Conservation (phyloP, 306 rosid genomes). For the Glycine soja region DNA sequence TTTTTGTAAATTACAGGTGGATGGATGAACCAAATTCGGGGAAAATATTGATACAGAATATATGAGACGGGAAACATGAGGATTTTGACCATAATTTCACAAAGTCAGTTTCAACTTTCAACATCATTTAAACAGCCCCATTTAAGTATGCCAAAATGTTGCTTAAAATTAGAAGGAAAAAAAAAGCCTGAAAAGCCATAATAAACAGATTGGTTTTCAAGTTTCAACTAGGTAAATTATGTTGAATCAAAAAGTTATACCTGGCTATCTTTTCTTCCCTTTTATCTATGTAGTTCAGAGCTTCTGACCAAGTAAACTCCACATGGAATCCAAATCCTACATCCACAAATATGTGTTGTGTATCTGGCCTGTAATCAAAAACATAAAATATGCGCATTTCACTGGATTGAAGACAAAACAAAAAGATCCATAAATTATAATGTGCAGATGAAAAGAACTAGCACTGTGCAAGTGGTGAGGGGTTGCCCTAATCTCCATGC, state of each 20-base stretch:
- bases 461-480: slow-evolving; percentile 16
- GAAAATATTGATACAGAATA: not conserved
- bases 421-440: slow-evolving; percentile 21
- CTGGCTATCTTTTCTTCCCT: slow-evolving; percentile 80
- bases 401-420: slow-evolving; percentile 3
- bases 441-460: slow-evolving; percentile 6
- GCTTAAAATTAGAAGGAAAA: not conserved
- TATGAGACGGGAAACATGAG: slow-evolving; percentile 31
- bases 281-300: slow-evolving; percentile 68
- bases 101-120: slow-evolving; percentile 39
- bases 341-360: slow-evolving; percentile 79
- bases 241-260: slow-evolving; percentile 51
- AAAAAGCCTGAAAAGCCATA: not conserved
- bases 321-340: slow-evolving; percentile 94
- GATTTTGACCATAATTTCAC: slow-evolving; percentile 21
- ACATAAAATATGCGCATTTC: slow-evolving; percentile 28
- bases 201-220: slow-evolving; percentile 9
- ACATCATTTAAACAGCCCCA: slow-evolving; percentile 22
- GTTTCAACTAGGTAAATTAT: slow-evolving; percentile 27
- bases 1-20: not conserved
- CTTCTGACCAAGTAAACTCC: slow-evolving; percentile 95
- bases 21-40: not conserved
- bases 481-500: not conserved
- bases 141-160: slow-evolving; percentile 26
- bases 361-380: slow-evolving; percentile 68